Evolutionary conservation across 768 basidiomycete genomes (phyloP).

Genomic region (Trametes punicea): DNA sequence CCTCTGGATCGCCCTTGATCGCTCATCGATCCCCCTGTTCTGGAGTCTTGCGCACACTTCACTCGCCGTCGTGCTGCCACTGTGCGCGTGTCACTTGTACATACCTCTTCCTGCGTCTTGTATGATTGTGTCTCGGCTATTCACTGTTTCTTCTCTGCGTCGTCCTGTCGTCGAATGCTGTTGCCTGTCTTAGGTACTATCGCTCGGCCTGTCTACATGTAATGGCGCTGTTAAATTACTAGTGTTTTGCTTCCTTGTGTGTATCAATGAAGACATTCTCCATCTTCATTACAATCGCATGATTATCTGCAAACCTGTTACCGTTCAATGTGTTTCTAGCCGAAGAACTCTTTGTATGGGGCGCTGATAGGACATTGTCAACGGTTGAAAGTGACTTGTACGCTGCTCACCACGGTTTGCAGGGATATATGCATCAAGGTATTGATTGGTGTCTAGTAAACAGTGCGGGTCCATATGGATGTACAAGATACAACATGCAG

Average conservation of each 20-base stretch:
- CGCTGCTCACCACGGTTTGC: no score
- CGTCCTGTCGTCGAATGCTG: constrained; percentile 17
- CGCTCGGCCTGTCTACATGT: constrained; percentile 17
- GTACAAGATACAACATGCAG: constrained; percentile 18
- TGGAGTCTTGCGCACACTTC: constrained; percentile 6
- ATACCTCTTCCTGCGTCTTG: constrained; percentile 6
- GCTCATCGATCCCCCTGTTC: background rate
- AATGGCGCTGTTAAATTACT: constrained; percentile 25
- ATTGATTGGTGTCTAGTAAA: background rate
- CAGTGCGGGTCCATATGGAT: background rate
- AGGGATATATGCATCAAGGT: background rate
- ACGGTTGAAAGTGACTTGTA: no score
- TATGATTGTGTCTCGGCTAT: constrained; percentile 4
- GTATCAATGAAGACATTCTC: constrained; percentile 12
- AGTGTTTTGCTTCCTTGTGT: constrained; percentile 14
- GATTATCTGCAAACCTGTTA: no score
- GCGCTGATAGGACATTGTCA: no score
- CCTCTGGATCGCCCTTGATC: constrained; percentile 2
- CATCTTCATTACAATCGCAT: background rate
- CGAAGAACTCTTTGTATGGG: no score
- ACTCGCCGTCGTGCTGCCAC: background rate
- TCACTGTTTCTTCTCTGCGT: constrained; percentile 2
- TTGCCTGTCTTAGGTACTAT: constrained; percentile 15
- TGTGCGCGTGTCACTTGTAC: constrained; percentile 3
- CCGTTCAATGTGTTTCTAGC: no score